Evolutionary conservation across 2,329 filamentous ascomycete genomes (phyloP).

Genomic region (Colletotrichum acutatum): DNA sequence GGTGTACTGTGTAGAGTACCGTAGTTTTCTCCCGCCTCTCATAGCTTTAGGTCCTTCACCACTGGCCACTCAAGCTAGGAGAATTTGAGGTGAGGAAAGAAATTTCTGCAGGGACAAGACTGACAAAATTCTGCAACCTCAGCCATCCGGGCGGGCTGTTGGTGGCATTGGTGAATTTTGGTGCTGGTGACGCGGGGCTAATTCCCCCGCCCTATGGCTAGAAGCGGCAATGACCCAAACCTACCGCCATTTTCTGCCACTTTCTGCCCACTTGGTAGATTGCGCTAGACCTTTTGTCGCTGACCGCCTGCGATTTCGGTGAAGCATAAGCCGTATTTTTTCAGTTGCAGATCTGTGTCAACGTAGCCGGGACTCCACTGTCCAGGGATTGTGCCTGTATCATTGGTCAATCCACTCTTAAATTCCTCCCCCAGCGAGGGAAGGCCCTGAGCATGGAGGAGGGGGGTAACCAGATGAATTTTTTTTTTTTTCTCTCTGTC

Average conservation of each 20-base stretch:
- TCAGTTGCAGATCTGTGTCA: constrained; percentile 31
- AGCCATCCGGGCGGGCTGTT: neutral
- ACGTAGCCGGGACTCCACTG: constrained; percentile 9
- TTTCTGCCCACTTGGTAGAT: constrained; percentile 24
- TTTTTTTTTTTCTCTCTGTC: constrained; percentile 12
- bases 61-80: neutral
- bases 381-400: constrained; percentile 26
- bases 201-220: constrained; percentile 27
- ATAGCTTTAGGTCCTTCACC: neutral
- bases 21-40: neutral
- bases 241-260: neutral
- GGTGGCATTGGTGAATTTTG: neutral
- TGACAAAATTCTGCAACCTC: constrained; percentile 29
- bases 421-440: neutral
- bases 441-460: constrained; percentile 14
- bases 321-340: constrained; percentile 16
- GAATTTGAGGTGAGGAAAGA: constrained; percentile 8
- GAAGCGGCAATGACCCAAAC: constrained; percentile 28
- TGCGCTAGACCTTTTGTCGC: neutral
- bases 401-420: constrained; percentile 31
- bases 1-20: too few species aligned
- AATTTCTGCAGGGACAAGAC: constrained; percentile 32
- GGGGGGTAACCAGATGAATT: constrained; percentile 27
- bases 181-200: constrained; percentile 5
- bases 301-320: constrained; percentile 22